A percentile compares a stretch with the other conserved stretches of the same genome.
Conservation (phyloP, 768 basidiomycete genomes). For the Hericium rajendrae region DNA sequence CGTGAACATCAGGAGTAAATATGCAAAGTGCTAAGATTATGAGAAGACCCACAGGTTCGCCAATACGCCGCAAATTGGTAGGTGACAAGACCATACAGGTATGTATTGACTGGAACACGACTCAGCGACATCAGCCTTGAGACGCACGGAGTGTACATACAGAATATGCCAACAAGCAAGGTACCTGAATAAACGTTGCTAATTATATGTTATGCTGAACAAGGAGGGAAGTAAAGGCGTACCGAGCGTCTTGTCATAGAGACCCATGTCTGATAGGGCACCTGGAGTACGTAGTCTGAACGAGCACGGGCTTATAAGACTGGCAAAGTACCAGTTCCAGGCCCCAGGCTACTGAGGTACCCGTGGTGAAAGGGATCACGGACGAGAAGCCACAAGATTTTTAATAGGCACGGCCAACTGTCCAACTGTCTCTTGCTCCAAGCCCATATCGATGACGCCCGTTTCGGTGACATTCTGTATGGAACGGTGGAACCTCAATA, state of each 20-base stretch:
- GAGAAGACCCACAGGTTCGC: conserved; percentile 10
- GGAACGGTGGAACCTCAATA: too few relatives aligned
- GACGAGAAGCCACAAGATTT: too few relatives aligned
- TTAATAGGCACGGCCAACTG: too few relatives aligned
- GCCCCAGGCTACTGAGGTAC: too few relatives aligned
- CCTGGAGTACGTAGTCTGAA: not conserved
- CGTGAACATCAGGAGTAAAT: not conserved
- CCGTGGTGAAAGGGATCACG: too few relatives aligned
- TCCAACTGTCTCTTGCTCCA: too few relatives aligned
- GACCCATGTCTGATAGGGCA: not conserved
- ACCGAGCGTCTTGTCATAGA: not conserved
- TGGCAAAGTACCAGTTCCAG: too few relatives aligned
- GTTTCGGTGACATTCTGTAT: too few relatives aligned
- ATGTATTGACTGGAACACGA: conserved; percentile 12
- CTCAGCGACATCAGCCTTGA: not conserved
- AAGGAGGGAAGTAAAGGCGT: not conserved
- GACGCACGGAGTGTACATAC: not conserved
- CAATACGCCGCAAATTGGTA: conserved; percentile 34
- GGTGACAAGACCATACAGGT: conserved; percentile 31
- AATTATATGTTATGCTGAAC: not conserved
- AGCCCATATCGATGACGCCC: too few relatives aligned
- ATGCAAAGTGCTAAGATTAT: not conserved
- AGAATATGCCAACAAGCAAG: not conserved
- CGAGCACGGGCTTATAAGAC: too few relatives aligned
- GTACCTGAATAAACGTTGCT: not conserved